Conservation (phyloP, 1,139 yeast species). For the Yamadazyma atmosphaerica region DNA sequence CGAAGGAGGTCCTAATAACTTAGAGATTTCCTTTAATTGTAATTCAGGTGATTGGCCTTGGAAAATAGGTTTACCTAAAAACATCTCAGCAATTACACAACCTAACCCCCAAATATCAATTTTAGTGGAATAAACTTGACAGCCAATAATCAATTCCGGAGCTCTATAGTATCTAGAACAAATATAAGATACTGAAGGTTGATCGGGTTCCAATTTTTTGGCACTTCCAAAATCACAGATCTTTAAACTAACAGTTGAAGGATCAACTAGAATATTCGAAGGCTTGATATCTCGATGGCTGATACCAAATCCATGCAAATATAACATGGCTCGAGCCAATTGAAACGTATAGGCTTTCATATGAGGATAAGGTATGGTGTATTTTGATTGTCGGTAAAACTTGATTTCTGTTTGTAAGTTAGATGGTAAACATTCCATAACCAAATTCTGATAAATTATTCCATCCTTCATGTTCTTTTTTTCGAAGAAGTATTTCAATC, state of each 20-base stretch:
- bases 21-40: slow-evolving; percentile 75
- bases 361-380: slow-evolving; percentile 69
- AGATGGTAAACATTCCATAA: slow-evolving; percentile 84
- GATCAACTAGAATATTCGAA: slow-evolving; percentile 87
- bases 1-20: slow-evolving; percentile 74
- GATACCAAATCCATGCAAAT: slow-evolving; percentile 75
- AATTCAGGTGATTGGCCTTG: slow-evolving; percentile 77
- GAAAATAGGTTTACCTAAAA: slow-evolving; percentile 76
- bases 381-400: slow-evolving; percentile 60
- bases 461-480: slow-evolving; percentile 60
- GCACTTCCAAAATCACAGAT: slow-evolving; percentile 99
- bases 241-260: slow-evolving; percentile 78
- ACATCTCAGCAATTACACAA: slow-evolving; percentile 83
- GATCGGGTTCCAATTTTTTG: slow-evolving; percentile 81
- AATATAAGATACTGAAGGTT: slow-evolving; percentile 93
- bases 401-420: slow-evolving; percentile 74
- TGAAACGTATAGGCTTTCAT: slow-evolving; percentile 80
- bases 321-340: slow-evolving; percentile 78
- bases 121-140: slow-evolving; percentile 71
- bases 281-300: slow-evolving; percentile 92
- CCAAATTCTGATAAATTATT: slow-evolving; percentile 72
- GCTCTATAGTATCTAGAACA: slow-evolving; percentile 97
- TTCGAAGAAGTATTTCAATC: slow-evolving; percentile 65
- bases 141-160: slow-evolving; percentile 81
- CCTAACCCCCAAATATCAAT: slow-evolving; percentile 88